phyloP scores from a whole-genome alignment of 169 alveolate species.

The Cyclospora cayetanensis region DNA sequence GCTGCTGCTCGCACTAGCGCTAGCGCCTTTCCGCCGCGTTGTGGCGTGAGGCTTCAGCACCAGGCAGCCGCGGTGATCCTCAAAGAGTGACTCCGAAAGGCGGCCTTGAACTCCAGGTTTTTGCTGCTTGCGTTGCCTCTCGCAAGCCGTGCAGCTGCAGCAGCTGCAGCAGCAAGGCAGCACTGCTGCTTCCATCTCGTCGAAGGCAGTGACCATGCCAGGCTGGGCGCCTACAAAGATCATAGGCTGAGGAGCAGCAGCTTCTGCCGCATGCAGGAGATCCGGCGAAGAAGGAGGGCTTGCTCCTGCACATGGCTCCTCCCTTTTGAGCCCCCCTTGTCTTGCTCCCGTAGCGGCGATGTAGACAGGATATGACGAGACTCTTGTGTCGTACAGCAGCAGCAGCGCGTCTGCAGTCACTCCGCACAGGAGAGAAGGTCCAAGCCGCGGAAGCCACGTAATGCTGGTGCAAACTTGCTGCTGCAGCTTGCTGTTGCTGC shows the following conservation, averaged over 20 bases:
- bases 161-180: constrained; percentile 30
- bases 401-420: background rate
- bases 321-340: background rate
- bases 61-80: background rate
- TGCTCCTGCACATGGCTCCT: too few relatives aligned
- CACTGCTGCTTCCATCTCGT: constrained; percentile 6
- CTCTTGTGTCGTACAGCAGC: constrained; percentile 52
- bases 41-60: constrained; percentile 28
- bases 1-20: constrained; percentile 3
- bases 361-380: constrained; percentile 28
- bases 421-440: constrained; percentile 37
- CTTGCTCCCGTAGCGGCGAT: background rate
- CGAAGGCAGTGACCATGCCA: background rate
- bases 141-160: background rate
- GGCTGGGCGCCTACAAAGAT: constrained; percentile 16
- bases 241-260: background rate
- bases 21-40: background rate
- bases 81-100: background rate
- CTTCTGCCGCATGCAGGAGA: too few relatives aligned
- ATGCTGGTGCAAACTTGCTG: constrained; percentile 36
- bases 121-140: background rate
- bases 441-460: constrained; percentile 47
- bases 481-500: background rate
- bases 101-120: background rate
- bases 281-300: too few relatives aligned